These are phyloP conservation scores for Stipa capillata DNA, from an alignment of 176 grass and related monocot species.

Conservation along the genomic window DNA sequence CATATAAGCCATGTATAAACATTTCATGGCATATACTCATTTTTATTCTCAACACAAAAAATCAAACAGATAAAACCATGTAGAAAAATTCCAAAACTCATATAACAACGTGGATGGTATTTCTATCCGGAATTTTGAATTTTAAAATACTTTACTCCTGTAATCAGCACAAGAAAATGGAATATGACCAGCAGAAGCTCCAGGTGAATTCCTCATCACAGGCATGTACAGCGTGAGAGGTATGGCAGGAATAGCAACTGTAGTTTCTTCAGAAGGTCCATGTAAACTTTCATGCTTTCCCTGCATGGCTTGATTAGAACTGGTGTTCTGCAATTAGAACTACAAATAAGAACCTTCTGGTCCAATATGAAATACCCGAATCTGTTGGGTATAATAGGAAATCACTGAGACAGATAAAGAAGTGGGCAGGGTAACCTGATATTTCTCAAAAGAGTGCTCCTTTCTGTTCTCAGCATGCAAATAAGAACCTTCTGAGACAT, in stretches of 20 bases:
- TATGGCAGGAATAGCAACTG: constrained; percentile 48
- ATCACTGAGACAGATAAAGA: not conserved
- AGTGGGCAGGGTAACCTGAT: constrained; percentile 21
- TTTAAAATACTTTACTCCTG: not conserved
- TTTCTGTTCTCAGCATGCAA: constrained; percentile 26
- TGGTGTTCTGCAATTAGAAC: constrained; percentile 23
- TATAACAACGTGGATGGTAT: not conserved
- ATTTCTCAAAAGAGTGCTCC: constrained; percentile 12
- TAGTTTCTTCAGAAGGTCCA: constrained; percentile 21
- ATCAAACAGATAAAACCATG: not conserved
- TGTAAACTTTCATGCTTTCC: constrained; percentile 13
- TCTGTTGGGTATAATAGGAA: not conserved
- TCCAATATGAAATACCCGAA: not conserved
- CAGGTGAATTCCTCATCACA: constrained; percentile 15
- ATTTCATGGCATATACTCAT: not conserved
- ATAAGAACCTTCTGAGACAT: constrained; percentile 25
- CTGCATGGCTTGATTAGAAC: not conserved
- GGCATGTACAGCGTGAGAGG: constrained; percentile 53
- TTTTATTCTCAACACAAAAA: not conserved
- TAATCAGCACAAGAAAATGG: not conserved
- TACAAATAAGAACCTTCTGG: constrained; percentile 17
- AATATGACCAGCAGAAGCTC: constrained; percentile 38
- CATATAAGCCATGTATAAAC: not conserved
- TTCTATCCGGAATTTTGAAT: not conserved
- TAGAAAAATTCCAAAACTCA: not conserved